Evolutionary conservation across 202 grass and related monocot species (phyloP).

Genomic region (Brachypodium distachyon): DNA sequence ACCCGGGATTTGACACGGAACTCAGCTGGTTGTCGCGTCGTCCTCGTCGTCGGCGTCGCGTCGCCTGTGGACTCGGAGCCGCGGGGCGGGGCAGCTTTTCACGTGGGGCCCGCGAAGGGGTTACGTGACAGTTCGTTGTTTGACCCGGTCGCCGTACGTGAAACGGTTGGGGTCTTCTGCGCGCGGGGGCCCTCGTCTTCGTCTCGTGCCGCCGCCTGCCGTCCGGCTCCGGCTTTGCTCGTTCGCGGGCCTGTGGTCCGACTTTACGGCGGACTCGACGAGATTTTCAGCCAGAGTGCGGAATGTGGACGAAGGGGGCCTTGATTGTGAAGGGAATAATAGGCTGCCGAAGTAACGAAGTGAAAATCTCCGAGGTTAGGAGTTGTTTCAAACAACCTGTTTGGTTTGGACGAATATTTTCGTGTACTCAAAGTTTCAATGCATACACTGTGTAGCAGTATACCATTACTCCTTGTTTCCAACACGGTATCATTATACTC

Average conservation of each 20-base stretch:
- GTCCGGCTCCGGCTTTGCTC: background rate
- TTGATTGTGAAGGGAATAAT: background rate
- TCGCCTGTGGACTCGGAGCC: background rate
- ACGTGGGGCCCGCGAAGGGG: background rate
- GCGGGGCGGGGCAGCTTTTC: background rate
- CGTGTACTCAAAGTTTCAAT: no score
- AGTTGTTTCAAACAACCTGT: no score
- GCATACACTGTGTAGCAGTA: no score
- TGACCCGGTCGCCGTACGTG: constrained; percentile 16
- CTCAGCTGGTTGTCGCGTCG: background rate
- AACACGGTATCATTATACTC: no score
- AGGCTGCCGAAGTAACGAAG: background rate
- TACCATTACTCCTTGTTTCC: no score
- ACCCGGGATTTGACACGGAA: constrained; percentile 25
- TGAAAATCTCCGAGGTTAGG: background rate
- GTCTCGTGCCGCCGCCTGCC: background rate
- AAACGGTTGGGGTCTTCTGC: background rate
- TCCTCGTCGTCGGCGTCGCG: background rate
- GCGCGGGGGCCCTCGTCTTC: background rate
- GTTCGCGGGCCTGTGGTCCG: background rate
- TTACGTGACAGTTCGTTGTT: constrained; percentile 28
- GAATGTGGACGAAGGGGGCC: background rate
- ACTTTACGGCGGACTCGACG: constrained; percentile 16
- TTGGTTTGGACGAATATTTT: background rate
- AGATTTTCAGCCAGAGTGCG: background rate